These are phyloP conservation scores for Hypholoma fasciculare DNA, from an alignment of 768 basidiomycete genomes.

Conservation along the genomic window DNA sequence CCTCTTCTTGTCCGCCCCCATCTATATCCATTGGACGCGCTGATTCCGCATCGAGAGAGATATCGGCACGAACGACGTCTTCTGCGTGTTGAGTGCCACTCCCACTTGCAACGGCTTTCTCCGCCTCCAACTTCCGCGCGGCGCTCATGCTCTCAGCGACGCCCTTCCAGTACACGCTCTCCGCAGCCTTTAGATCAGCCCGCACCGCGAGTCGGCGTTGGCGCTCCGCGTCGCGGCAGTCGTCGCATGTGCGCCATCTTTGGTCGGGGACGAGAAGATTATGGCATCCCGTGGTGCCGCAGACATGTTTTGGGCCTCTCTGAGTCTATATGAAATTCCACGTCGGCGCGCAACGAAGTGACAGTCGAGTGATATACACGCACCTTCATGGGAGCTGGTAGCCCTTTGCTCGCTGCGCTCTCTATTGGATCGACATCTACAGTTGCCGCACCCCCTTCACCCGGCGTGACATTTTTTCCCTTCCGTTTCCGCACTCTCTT, in stretches of 20 bases:
- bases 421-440: not conserved
- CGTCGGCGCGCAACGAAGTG: no score
- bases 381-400: not conserved
- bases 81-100: not conserved
- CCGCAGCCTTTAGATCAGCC: not conserved
- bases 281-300: conserved; percentile 38
- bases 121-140: not conserved
- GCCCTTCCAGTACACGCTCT: conserved; percentile 8
- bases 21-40: no score
- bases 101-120: not conserved
- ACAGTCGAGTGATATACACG: not conserved
- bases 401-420: not conserved
- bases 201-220: conserved; percentile 21
- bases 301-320: conserved; percentile 24
- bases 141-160: conserved; percentile 6
- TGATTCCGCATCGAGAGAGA: no score
- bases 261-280: conserved; percentile 42
- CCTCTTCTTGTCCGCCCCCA: no score
- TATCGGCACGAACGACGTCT: no score
- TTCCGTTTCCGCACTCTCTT: no score
- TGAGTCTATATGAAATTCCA: not conserved
- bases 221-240: conserved; percentile 39
- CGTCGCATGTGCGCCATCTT: conserved; percentile 51
- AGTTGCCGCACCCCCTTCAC: not conserved
- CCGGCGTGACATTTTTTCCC: no score